A percentile compares a stretch with the other conserved stretches of the same genome.
Conservation (phyloP, 345 rosid species). For the Orychophragmus violaceus region DNA sequence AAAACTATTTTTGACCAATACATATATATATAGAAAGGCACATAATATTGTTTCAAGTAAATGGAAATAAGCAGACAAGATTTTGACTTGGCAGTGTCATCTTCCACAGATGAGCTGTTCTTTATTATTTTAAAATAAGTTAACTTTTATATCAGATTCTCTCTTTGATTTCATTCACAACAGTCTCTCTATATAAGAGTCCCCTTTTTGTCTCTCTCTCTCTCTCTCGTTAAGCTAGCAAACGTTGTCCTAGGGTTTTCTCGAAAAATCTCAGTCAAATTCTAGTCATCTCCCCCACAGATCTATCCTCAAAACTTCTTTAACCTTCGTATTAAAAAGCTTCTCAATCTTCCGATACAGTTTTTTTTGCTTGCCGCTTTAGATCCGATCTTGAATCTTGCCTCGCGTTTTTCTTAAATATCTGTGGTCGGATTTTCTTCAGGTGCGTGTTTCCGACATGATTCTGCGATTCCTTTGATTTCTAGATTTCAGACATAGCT, state of each 20-base stretch:
- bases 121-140: not conserved
- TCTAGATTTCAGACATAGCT: constrained; percentile 14
- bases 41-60: constrained; percentile 15
- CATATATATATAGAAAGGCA: not conserved
- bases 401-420: not conserved
- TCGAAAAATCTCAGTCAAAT: constrained; percentile 50
- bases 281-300: constrained; percentile 28
- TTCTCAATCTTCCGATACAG: constrained; percentile 32
- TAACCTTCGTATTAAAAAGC: constrained; percentile 21
- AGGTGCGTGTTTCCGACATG: constrained; percentile 23
- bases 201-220: constrained; percentile 20
- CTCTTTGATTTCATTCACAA: constrained; percentile 22
- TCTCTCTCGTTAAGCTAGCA: constrained; percentile 1
- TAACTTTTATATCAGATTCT: constrained; percentile 2
- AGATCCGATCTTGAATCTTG: constrained; percentile 34
- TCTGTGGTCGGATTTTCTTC: constrained; percentile 16
- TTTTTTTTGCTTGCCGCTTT: constrained; percentile 41
- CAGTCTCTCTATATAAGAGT: constrained; percentile 39
- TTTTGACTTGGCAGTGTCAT: constrained; percentile 49
- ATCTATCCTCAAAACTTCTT: constrained; percentile 21
- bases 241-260: constrained; percentile 51
- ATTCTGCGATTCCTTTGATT: constrained; percentile 19
- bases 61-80: constrained; percentile 24
- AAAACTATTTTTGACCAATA: not conserved
- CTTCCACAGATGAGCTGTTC: constrained; percentile 31